Conservation (phyloP, 257 asterid genomes). For the Ajuga chamaepitys region DNA sequence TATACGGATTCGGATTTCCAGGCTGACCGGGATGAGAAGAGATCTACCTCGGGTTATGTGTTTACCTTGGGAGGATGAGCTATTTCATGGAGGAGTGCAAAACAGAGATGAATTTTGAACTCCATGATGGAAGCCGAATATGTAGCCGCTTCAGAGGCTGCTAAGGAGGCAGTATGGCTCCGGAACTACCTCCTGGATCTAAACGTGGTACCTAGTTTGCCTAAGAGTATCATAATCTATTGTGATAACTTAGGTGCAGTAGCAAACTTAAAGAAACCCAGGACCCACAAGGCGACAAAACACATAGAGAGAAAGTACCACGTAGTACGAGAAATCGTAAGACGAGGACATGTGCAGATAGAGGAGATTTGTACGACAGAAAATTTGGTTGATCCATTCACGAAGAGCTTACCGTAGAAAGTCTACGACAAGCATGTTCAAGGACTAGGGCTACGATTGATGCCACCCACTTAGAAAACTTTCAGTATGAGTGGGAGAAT, state of each 20-base stretch:
- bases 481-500: too few relatives aligned
- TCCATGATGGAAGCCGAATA: not conserved
- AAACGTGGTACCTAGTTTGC: not conserved
- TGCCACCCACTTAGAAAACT: too few relatives aligned
- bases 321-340: not conserved
- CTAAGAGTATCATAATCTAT: too few relatives aligned
- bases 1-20: not conserved
- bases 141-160: not conserved
- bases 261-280: too few relatives aligned
- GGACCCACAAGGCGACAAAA: too few relatives aligned
- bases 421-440: not conserved
- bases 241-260: too few relatives aligned
- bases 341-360: not conserved
- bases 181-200: not conserved
- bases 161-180: not conserved
- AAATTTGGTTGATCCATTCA: not conserved
- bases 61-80: not conserved
- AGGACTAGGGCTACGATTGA: not conserved
- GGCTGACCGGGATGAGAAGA: not conserved
- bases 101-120: not conserved
- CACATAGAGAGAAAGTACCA: not conserved
- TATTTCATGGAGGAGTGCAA: not conserved
- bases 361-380: not conserved
- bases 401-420: too few relatives aligned
- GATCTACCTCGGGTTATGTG: not conserved